Conservation (phyloP, 2,329 filamentous ascomycete species). For the Cladosporium sp. region DNA sequence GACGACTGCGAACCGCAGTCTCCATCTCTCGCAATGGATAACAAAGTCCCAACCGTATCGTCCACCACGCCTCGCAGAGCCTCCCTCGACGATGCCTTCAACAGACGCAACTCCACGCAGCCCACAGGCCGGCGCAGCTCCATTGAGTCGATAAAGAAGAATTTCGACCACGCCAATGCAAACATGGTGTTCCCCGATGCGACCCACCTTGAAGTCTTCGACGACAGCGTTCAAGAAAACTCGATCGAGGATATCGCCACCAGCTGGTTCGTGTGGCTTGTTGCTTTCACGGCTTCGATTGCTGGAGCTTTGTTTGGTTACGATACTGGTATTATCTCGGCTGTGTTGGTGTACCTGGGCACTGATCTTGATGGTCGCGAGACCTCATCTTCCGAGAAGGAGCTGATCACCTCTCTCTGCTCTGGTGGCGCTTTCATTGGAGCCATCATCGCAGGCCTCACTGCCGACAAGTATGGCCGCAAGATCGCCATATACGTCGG, state of each 20-base stretch:
- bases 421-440: constrained; percentile 36
- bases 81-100: constrained; percentile 1
- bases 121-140: constrained; percentile 9
- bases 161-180: constrained; percentile 16
- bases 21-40: neutral
- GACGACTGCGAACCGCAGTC: neutral
- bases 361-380: constrained; percentile 28
- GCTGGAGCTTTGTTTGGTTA: constrained; percentile 26
- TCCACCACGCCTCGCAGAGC: neutral
- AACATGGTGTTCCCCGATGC: constrained; percentile 16
- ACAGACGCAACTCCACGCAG: constrained; percentile 1
- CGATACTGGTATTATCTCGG: constrained; percentile 36
- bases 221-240: constrained; percentile 13
- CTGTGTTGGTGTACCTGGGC: constrained; percentile 35
- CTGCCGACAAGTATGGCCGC: constrained; percentile 32
- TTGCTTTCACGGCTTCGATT: constrained; percentile 21
- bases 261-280: constrained; percentile 23
- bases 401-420: constrained; percentile 36
- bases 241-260: constrained; percentile 21
- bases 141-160: constrained; percentile 15
- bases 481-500: constrained; percentile 39
- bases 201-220: constrained; percentile 18
- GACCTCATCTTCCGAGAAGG: constrained; percentile 32
- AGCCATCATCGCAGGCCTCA: constrained; percentile 34
- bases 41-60: neutral